Evolutionary conservation across 176 grass and related monocot species (phyloP), one percentile per base, ranked within the genome.

Genomic region (Carex parvula): DNA sequence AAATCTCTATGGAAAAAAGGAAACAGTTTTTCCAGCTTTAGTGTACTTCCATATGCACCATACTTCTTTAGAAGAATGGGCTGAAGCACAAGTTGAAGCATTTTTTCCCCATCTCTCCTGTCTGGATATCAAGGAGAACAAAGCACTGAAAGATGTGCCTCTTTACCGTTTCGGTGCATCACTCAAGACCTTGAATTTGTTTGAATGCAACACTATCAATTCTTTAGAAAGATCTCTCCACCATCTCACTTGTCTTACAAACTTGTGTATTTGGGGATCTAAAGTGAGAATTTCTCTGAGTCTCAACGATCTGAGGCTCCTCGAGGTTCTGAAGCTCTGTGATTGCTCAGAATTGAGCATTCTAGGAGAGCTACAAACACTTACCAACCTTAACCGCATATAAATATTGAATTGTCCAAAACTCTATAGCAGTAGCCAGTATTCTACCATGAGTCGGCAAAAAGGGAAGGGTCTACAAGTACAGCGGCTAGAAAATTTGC

Each of bases 1-100:
- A 3, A 8, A 30, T 14, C 60, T 83, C 13, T 69, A 84, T 16
- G 86, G 86, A 79, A 59, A 79, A 24, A 79, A 8, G 0, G 12
- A 4, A 54, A 37, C 6, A 17, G 24, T 59, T 33, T 79, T 79
- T 79, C 75, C 75, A n/a, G 22, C 8, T 17, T 59, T 79, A 18
- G 32, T 0, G 30, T 2, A 33, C 4, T 39, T 39, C 37, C 5
- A 5, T 5, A 39, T 39, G 4, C 0, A 5, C 0, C 4, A 39
- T 0, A 7, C 16, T 79, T 18, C 16, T 0, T 48, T 16, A n/a
- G 75, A 79, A 18, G 21, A 59, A 79, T 79, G 75, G 75, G 4
- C 21, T 1, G 21, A 35, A 9, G 12, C 29, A 79, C 52, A 0
- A 59, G 30, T 11, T 32, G 29, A 26, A 18, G 75, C 59, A 18